Evolutionary conservation across 2,329 filamentous ascomycete species (phyloP), one percentile per base, ranked within the genome.

Genomic region (Colletotrichum euphorbiae): DNA sequence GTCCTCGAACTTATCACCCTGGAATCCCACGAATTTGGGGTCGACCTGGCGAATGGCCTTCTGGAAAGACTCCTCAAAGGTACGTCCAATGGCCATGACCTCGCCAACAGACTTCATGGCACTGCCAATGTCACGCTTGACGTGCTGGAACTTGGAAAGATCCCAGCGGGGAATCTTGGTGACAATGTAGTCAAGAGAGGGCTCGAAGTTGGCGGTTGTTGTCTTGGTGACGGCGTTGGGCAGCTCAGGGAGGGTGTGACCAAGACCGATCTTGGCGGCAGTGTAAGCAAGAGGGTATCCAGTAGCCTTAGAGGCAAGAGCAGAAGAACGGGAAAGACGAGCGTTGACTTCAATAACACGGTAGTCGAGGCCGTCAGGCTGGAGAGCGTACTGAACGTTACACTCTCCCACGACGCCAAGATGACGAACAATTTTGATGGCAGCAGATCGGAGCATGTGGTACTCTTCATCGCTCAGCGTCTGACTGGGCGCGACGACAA

Each of bases 131-230:
- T 97, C 93, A 70, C 96, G 92, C 86, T 97, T 97, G 72, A 99
- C 96, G 76, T 98, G 95, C 83, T 98, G 95, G 87, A 99, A 99
- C 85, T 99, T 99, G 85, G 93, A 90, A 77, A 99, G 82, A 86
- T 99, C 96, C 96, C 96, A 99, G 77, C 96, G 90, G 74, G 96
- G 96, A 74, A 99, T 98, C 86, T 99, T 99, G 74, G 94, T 97
- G 72, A 99, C 96, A 72, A 99, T 93, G 80, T 99, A 99, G 77
- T 99, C 96, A 72, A 99, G 85, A 70, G 93, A 97, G 59, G 96
- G 96, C 81, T 99, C 96, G 78, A 99, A 99, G 86, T 98, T 98
- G 77, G 96, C 96, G 8, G 96, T 98, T 17, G 96, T 99, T 12
- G 96, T 98, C 85, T 97, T 97, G 70, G 96, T 99, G 65, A 99